Evolutionary conservation across 176 grass and related monocot genomes (phyloP), one percentile per base, ranked within the genome.

Genomic region (Themeda triandra): DNA sequence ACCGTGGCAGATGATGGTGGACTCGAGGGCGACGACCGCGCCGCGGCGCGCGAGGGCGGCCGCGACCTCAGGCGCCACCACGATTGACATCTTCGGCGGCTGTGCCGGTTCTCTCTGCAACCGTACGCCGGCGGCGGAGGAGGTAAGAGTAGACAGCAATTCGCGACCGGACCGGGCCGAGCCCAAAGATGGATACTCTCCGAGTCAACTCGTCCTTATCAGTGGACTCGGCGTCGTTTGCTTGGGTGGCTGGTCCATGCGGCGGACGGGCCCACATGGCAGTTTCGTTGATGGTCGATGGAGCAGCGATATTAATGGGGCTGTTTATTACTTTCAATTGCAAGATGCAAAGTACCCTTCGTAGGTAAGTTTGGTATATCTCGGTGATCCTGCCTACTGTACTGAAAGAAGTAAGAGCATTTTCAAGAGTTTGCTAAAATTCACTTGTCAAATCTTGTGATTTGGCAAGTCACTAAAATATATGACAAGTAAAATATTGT

Each of bases 1-100:
- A 95, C 95, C 92, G 45, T 98, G 95, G 74, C 63, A 95, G 75
- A 98, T 98, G 83, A 98, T 98, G 49, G 95, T 98, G 48, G 92
- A 98, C 66, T 98, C 95, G 15, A 98, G 86, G 71, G 95, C 92
- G 76, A 98, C 91, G 21, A 98, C 91, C 31, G 92, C 78, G 23
- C 78, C 87, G 25, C 91, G 89, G 80, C 31, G 42, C 30, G 68
- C 63, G 5, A 98, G 92, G 49, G 95, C 91, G 58, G 82, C 78
- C 10, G 74, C 84, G 19, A 95, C 92, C 87, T 98, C 95, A 15
- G 91, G 85, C 8, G 89, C 87, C 71, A 98, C 85, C 63, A 66
- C 69, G 63, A 94, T 65, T 14, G 71, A 21, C 80, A 82, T 71
- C 66, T 37, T 35, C 32, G 1, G 23, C 54, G 8, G 54, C 23